These are phyloP conservation scores for Gracilaria domingensis DNA, from an alignment of 23 red algal genomes.

Conservation along the genomic window DNA sequence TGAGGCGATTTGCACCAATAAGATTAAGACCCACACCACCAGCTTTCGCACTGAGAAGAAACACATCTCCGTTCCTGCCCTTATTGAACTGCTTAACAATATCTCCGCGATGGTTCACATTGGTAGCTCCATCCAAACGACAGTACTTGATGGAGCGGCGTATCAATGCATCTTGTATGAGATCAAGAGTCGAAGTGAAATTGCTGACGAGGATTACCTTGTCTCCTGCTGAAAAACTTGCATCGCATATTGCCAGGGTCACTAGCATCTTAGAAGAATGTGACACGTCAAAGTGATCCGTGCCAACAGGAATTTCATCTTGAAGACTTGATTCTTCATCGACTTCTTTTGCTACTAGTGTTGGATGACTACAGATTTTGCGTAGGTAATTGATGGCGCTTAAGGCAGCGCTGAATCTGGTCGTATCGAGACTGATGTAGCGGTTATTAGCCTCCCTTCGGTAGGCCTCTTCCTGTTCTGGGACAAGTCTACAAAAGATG, in stretches of 20 bases:
- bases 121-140: conserved; percentile 91
- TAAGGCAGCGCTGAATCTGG: conserved; percentile 72
- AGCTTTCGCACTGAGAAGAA: conserved; percentile 88
- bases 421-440: conserved; percentile 45
- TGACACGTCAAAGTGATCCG: conserved; percentile 27
- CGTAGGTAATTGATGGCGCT: conserved; percentile 87
- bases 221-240: conserved; percentile 36
- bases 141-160: conserved; percentile 60
- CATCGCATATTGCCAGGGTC: conserved; percentile 58
- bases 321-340: conserved; percentile 19
- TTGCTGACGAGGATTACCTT: conserved; percentile 81
- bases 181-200: conserved; percentile 75
- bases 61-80: conserved; percentile 55
- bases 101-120: conserved; percentile 67
- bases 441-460: conserved; percentile 54
- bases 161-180: conserved; percentile 64
- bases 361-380: conserved; percentile 97
- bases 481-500: conserved; percentile 85
- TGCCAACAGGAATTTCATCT: background rate
- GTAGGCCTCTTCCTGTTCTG: conserved; percentile 74
- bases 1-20: conserved; percentile 94
- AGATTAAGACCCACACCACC: conserved; percentile 96
- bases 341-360: conserved; percentile 47
- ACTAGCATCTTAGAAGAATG: conserved; percentile 73
- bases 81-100: conserved; percentile 87